Percentiles rank a stretch among this genome's conserved stretches.
Conservation (phyloP, 2,329 filamentous ascomycete species). For the Ramularia endophylla region DNA sequence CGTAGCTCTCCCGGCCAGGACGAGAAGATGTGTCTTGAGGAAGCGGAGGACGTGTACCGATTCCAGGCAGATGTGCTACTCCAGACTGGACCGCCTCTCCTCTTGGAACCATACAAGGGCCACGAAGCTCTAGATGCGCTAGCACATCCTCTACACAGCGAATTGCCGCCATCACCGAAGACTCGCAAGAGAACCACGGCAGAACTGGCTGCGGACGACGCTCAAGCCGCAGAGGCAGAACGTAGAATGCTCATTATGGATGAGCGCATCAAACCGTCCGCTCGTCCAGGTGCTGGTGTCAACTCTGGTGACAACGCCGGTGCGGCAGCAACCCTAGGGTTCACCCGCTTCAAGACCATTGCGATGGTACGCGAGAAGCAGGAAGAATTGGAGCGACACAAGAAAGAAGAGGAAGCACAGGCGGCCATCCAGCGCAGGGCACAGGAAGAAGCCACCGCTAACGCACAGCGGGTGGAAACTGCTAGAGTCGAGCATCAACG, state of each 20-base stretch:
- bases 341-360: slow-evolving; percentile 87
- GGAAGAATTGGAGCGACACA: slow-evolving; percentile 52
- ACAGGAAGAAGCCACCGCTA: slow-evolving; percentile 44
- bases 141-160: slow-evolving; percentile 70
- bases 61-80: slow-evolving; percentile 73
- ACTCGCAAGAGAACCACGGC: slow-evolving; percentile 88
- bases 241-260: slow-evolving; percentile 90
- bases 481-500: slow-evolving; percentile 45
- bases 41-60: slow-evolving; percentile 64
- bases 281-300: slow-evolving; percentile 50
- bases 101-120: slow-evolving; percentile 65
- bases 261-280: slow-evolving; percentile 64
- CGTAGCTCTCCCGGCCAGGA: slow-evolving; percentile 35
- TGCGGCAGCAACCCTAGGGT: slow-evolving; percentile 65
- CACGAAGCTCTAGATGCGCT: slow-evolving; percentile 67
- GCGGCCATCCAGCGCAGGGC: slow-evolving; percentile 34
- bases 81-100: slow-evolving; percentile 66
- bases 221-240: slow-evolving; percentile 80
- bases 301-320: slow-evolving; percentile 69
- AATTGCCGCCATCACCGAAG: slow-evolving; percentile 75
- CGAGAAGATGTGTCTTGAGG: slow-evolving; percentile 66
- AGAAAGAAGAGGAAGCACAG: slow-evolving; percentile 53
- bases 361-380: slow-evolving; percentile 63
- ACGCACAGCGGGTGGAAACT: slow-evolving; percentile 37
- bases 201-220: slow-evolving; percentile 92